Evolutionary conservation across 371 early-diverging fungal species (phyloP).

Genomic region (Sporodiniella umbellata): DNA sequence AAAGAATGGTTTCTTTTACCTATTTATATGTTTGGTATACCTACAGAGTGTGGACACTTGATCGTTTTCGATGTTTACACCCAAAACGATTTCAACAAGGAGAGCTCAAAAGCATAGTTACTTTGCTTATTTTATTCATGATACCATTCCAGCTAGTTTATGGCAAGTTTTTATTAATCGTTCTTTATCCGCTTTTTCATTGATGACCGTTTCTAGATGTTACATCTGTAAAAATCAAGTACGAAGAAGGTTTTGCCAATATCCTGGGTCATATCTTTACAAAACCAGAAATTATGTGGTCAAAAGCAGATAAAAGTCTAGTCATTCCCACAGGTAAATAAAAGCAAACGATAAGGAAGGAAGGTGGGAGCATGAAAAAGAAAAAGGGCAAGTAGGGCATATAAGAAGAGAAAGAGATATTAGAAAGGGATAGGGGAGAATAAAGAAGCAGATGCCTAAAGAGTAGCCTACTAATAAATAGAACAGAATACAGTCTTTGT

Average conservation of each 20-base stretch:
- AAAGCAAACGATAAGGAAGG: too few relatives aligned
- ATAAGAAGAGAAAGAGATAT: too few relatives aligned
- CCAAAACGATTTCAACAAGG: constrained; percentile 38
- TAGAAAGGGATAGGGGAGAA: too few relatives aligned
- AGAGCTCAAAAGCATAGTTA: constrained; percentile 48
- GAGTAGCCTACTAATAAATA: too few relatives aligned
- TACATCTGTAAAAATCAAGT: constrained; percentile 46
- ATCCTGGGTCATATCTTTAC: constrained; percentile 29
- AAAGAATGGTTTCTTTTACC: constrained; percentile 37
- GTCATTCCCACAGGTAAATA: constrained; percentile 40
- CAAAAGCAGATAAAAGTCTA: constrained; percentile 32
- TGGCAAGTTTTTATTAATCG: constrained; percentile 18
- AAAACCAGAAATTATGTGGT: constrained; percentile 45
- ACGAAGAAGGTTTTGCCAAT: constrained; percentile 44
- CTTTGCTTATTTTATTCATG: constrained; percentile 38
- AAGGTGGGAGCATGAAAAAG: too few relatives aligned
- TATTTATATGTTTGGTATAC: constrained; percentile 38
- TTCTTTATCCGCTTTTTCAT: background rate
- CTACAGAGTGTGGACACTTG: constrained; percentile 36
- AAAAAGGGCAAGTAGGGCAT: too few relatives aligned
- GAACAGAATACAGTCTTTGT: constrained; percentile 24
- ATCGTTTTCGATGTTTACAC: constrained; percentile 33
- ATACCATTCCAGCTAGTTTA: constrained; percentile 52
- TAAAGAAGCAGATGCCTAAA: too few relatives aligned
- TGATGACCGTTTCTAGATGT: constrained; percentile 27